Evolutionary conservation across 2,329 filamentous ascomycete genomes (phyloP), one percentile per base, ranked within the genome.

Genomic region (Aspergillus hortae): DNA sequence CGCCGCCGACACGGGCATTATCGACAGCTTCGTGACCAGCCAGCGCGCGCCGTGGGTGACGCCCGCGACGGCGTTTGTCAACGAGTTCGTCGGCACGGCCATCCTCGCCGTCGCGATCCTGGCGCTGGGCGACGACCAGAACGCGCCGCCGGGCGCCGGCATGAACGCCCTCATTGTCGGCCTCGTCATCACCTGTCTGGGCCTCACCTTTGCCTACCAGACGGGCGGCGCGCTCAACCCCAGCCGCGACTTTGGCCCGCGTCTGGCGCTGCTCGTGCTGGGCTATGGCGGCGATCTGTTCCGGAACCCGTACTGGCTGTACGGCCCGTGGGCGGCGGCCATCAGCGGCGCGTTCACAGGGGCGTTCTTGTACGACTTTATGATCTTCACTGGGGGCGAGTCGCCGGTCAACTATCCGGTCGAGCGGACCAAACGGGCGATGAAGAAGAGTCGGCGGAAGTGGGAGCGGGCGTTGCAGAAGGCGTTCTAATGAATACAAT

Each of bases 141-240:
- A 78, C 44, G 73, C 74, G 3, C 75, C 75, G 1, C 74, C 75
- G 0, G 77, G 77, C 4, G 76, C 77, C 0, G 77, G 77, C 25
- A 79, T 80, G 77, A 77, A 75, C 59, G 72, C 78, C 0, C 71
- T 80, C 33, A 72, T 80, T 43, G 63, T 80, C 21, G 77, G 77
- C 1, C 65, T 80, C 0, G 64, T 78, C 7, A 69, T 69, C 17
- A 61, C 60, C 17, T 64, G 57, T 30, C 56, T 69, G 2, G 59
- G 52, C 21, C 66, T 70, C 55, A 63, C 64, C 2, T 77, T 80
- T 52, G 68, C 71, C 1, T 75, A 72, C 56, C 76, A 78, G 42
- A 80, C 77, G 0, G 77, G 78, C 9, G 70, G 72, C 0, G 74
- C 74, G 0, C 63, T 80, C 54, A 80, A 80, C 33, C 77, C 78